Base-by-base conservation (phyloP, 345 rosid genomes). In the Diplotaxis tenuifolia region DNA sequence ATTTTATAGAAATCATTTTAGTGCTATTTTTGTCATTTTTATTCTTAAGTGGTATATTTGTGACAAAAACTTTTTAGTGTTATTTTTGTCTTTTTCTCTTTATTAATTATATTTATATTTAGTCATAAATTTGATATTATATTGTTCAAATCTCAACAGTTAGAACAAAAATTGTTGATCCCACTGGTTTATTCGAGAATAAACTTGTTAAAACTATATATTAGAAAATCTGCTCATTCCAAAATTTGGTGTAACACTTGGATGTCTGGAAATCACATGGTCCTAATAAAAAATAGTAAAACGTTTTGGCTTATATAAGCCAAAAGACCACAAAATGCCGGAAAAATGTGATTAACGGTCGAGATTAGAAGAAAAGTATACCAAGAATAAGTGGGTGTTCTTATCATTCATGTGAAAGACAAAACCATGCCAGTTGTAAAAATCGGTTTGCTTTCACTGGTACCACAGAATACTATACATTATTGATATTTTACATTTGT, bases 371-470 rank as follows among this genome's bases (percentile, higher is more conserved):
- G 16, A 1, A 40, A 65, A 40, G 64, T 31, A 31, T 16, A 60
- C 2, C 23, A 18, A 27, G 16, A 66, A 74, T 74, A 74, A 74
- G 72, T 49, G 29, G 64, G 61, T 74, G 78, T 58, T 74, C 78
- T 74, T 74, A 67, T 74, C 73, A 74, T 74, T 27, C 66, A 56
- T 66, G 59, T 56, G 47, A 42, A 56, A 73, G 71, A 65, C 64
- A 55, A 73, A 65, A 73, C 47, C 9, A 73, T 0, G 27, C 67
- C 67, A 74, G 78, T 62, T 74, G 67, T 58, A 31, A n/a, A 42
- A 49, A 8, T 45, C 23, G 40, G n/a, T 10, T 47, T 74, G 9
- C 36, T 61, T 72, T 72, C 62, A 50, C 14, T 74, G 72, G 61
- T 32, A 66, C 54, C 62, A 74, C 78, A 47, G 27, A 52, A 52